Evolutionary conservation across 73 alveolate species (phyloP).

Genomic region (Paramecium sonneborni): DNA sequence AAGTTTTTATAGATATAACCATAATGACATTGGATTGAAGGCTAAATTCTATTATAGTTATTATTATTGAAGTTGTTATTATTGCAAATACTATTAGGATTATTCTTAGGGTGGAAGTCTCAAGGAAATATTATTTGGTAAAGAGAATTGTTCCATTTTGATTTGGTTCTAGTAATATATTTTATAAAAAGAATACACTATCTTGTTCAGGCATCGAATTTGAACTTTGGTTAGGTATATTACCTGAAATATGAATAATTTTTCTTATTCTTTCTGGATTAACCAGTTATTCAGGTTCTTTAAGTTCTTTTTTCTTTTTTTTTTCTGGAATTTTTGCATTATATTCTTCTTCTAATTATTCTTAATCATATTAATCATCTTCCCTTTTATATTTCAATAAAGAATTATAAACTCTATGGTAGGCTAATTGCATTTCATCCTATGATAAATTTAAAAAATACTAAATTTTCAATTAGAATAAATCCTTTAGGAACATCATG

Average conservation of each 20-base stretch:
- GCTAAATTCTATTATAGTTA: slow-evolving; percentile 10
- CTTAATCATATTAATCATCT: not conserved
- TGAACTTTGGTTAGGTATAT: not conserved
- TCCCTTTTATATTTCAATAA: not conserved
- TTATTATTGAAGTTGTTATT: not conserved
- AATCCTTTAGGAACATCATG: slow-evolving; percentile 55
- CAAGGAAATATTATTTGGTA: not conserved
- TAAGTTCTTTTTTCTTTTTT: not conserved
- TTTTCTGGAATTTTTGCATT: slow-evolving; percentile 9
- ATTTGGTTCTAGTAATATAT: not conserved
- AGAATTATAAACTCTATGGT: not conserved
- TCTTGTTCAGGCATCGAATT: not conserved
- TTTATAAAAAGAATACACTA: not conserved
- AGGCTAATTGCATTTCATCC: slow-evolving; percentile 24
- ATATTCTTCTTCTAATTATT: slow-evolving; percentile 27
- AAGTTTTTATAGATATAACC: not conserved
- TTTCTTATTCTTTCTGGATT: slow-evolving; percentile 38
- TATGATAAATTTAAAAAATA: not conserved
- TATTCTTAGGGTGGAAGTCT: not conserved
- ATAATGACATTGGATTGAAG: not conserved
- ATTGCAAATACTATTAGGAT: not conserved
- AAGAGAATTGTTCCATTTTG: not conserved
- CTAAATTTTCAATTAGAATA: slow-evolving; percentile 14
- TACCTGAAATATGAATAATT: slow-evolving; percentile 28
- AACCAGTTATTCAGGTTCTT: not conserved